phyloP scores from a whole-genome alignment of 768 basidiomycete species.

The Mycena galopus region DNA sequence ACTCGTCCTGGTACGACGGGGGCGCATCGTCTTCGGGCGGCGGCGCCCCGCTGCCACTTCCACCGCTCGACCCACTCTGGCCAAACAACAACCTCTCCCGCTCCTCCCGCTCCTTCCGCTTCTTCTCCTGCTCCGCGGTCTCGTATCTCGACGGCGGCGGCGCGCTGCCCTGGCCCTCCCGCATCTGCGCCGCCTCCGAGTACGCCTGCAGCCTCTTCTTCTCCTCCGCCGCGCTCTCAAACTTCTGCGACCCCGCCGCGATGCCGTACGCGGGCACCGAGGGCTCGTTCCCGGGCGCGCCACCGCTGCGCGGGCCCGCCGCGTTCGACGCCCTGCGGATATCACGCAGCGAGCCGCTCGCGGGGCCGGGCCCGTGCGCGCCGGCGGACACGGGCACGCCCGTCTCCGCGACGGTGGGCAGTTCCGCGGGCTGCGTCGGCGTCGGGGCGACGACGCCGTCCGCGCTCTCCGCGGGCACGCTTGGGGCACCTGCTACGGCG shows the following conservation, averaged over 20 bases:
- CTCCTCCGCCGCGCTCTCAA: constrained; percentile 74
- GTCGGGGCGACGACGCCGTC: constrained; percentile 43
- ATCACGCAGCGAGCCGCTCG: constrained; percentile 72
- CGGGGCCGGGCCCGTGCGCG: constrained; percentile 71
- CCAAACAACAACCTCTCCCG: constrained; percentile 62
- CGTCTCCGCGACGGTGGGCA: constrained; percentile 81
- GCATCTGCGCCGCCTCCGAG: constrained; percentile 46
- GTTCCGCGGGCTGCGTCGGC: constrained; percentile 48
- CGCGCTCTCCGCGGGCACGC: constrained; percentile 17
- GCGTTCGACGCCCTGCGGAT: constrained; percentile 54
- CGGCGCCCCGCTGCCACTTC: not conserved
- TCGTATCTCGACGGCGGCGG: constrained; percentile 48
- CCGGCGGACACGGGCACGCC: constrained; percentile 78
- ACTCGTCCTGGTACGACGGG: constrained; percentile 57
- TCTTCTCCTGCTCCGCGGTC: constrained; percentile 76
- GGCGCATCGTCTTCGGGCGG: constrained; percentile 60
- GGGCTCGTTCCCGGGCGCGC: constrained; percentile 41
- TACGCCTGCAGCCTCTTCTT: constrained; percentile 67
- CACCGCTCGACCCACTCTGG: constrained; percentile 36
- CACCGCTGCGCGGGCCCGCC: constrained; percentile 52
- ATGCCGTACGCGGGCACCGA: constrained; percentile 47
- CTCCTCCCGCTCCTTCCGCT: constrained; percentile 73
- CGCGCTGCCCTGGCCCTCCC: constrained; percentile 8
- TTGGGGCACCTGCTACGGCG: constrained; percentile 35
- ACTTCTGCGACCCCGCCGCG: constrained; percentile 43